Conservation (phyloP, 352 stramenopile species). For the Phytopythium boreale region DNA sequence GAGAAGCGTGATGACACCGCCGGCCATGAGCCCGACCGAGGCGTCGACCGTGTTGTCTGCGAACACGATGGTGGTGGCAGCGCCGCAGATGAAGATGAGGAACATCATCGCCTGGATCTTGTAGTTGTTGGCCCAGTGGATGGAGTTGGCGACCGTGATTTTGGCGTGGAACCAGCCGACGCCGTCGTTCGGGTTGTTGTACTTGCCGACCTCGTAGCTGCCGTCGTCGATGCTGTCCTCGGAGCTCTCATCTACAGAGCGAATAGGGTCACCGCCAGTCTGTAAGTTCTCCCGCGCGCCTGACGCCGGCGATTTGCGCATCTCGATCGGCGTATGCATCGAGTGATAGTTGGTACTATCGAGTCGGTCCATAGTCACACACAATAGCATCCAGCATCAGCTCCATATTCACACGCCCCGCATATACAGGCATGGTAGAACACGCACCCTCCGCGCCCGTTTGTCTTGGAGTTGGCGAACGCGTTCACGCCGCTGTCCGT, state of each 20-base stretch:
- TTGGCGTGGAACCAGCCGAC: slow-evolving; percentile 86
- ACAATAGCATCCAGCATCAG: not conserved
- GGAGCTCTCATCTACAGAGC: slow-evolving; percentile 63
- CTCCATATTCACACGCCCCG: not conserved
- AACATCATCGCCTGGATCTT: slow-evolving; percentile 84
- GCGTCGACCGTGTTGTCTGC: slow-evolving; percentile 48
- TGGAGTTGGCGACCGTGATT: slow-evolving; percentile 81
- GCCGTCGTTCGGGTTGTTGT: slow-evolving; percentile 43
- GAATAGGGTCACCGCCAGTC: slow-evolving; percentile 21
- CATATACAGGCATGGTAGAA: too few species aligned
- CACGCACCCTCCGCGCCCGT: slow-evolving; percentile 28
- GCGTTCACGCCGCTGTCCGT: slow-evolving; percentile 22
- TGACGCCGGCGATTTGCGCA: slow-evolving; percentile 24
- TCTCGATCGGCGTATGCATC: slow-evolving; percentile 55
- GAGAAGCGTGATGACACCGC: slow-evolving; percentile 75
- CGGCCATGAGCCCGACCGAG: slow-evolving; percentile 71
- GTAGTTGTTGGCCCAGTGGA: slow-evolving; percentile 88
- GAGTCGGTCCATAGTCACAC: slow-evolving; percentile 4
- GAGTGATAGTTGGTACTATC: slow-evolving; percentile 40
- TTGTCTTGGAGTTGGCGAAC: slow-evolving; percentile 18
- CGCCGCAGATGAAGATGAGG: slow-evolving; percentile 58
- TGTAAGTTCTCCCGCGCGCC: slow-evolving; percentile 11
- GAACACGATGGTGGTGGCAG: slow-evolving; percentile 52
- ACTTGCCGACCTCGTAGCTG: slow-evolving; percentile 64
- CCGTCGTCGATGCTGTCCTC: slow-evolving; percentile 74